phyloP scores from a whole-genome alignment of 1,139 yeast genomes.

The Yamadazyma buinensis region DNA sequence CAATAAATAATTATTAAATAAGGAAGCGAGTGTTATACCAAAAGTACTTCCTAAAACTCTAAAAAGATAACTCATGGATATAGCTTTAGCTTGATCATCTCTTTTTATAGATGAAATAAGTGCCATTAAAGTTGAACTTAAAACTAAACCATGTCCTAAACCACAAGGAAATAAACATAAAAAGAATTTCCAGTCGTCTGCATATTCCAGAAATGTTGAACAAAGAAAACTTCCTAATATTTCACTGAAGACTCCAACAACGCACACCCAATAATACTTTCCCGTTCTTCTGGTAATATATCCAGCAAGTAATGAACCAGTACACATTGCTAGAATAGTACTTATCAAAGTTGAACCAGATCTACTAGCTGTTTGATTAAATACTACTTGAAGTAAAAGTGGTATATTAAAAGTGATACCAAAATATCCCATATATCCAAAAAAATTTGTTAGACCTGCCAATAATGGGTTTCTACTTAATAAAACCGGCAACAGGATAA shows the following conservation, averaged over 20 bases:
- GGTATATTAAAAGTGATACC: conserved; percentile 7
- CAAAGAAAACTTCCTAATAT: conserved; percentile 1
- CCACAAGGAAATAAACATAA: conserved; percentile 5
- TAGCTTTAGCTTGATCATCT: conserved; percentile 6
- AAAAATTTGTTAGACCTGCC: conserved; percentile 6
- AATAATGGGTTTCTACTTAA: conserved; percentile 5
- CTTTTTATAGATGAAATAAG: conserved; percentile 3
- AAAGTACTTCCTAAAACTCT: conserved; percentile 7
- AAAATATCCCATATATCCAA: conserved; percentile 7
- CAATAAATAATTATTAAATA: conserved; percentile 4
- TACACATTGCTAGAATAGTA: conserved; percentile 6
- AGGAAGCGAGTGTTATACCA: conserved; percentile 5
- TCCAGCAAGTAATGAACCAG: conserved; percentile 5
- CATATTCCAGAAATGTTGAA: not conserved
- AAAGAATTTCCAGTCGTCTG: conserved; percentile 3
- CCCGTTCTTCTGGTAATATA: conserved; percentile 3
- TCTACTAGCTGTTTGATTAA: conserved; percentile 4
- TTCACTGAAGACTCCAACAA: conserved; percentile 3
- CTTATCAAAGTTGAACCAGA: conserved; percentile 4
- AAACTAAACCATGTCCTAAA: conserved; percentile 5
- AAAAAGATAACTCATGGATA: conserved; percentile 8
- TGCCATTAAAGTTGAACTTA: conserved; percentile 5
- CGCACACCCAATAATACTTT: conserved; percentile 5
- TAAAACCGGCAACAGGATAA: conserved; percentile 4
- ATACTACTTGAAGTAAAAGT: conserved; percentile 4